Evolutionary conservation across 1,284 basidiomycete species (phyloP).

Genomic region (Cutaneotrichosporon spelunceum): DNA sequence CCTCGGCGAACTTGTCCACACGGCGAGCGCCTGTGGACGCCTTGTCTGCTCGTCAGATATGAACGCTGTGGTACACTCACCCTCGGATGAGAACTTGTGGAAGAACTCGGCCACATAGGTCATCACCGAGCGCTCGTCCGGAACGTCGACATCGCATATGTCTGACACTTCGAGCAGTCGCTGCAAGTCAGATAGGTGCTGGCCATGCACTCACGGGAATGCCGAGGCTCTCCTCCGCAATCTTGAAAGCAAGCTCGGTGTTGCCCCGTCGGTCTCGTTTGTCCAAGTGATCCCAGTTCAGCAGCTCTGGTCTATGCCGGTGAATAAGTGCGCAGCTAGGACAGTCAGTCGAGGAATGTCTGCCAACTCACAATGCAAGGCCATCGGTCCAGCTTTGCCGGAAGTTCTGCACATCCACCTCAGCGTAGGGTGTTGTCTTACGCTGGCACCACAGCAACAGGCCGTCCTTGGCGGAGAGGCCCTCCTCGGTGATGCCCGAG

Average conservation of each 20-base stretch:
- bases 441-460: slow-evolving; percentile 96
- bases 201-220: slow-evolving; percentile 67
- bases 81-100: slow-evolving; percentile 96
- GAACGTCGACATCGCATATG: slow-evolving; percentile 79
- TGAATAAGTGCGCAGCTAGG: slow-evolving; percentile 91
- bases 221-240: slow-evolving; percentile 79
- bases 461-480: slow-evolving; percentile 93
- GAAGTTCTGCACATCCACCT: slow-evolving; percentile 92
- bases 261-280: slow-evolving; percentile 76
- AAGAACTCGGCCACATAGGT: slow-evolving; percentile 81
- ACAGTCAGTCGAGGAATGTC: slow-evolving; percentile 12
- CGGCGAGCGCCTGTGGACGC: slow-evolving; percentile 89
- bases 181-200: slow-evolving; percentile 51
- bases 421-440: slow-evolving; percentile 83
- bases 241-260: slow-evolving; percentile 76
- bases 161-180: slow-evolving; percentile 95
- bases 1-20: slow-evolving; percentile 91
- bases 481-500: slow-evolving; percentile 97
- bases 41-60: slow-evolving; percentile 63
- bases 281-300: slow-evolving; percentile 77
- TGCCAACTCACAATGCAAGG: slow-evolving; percentile 73
- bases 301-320: slow-evolving; percentile 88
- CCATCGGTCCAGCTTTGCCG: slow-evolving; percentile 90
- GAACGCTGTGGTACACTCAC: slow-evolving; percentile 54
- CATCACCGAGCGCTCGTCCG: slow-evolving; percentile 82